Evolutionary conservation across 1,139 yeast genomes (phyloP).

Genomic region (Kodamaea fungicola): DNA sequence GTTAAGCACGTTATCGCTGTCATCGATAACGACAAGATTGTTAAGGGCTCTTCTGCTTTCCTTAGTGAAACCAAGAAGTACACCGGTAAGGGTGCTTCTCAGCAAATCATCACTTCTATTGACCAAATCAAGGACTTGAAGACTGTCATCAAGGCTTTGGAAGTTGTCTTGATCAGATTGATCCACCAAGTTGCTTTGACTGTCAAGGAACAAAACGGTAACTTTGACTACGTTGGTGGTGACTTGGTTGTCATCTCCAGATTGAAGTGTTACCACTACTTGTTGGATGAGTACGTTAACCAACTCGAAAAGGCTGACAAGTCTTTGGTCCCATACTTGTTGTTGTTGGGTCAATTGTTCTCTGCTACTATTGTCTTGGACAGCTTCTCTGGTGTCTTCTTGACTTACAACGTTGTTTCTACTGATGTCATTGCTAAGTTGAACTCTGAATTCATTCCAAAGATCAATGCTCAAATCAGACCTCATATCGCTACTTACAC

Average conservation of each 20-base stretch:
- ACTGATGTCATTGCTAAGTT: slow-evolving; percentile 44
- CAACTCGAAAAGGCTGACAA: slow-evolving; percentile 25
- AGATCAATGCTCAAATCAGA: slow-evolving; percentile 50
- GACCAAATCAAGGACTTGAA: slow-evolving; percentile 30
- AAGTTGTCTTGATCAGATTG: slow-evolving; percentile 43
- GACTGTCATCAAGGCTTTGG: slow-evolving; percentile 36
- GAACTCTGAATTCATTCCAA: slow-evolving; percentile 43
- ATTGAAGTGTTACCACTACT: slow-evolving; percentile 59
- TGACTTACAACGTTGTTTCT: slow-evolving; percentile 58
- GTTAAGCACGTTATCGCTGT: slow-evolving; percentile 34
- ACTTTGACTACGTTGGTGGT: slow-evolving; percentile 58
- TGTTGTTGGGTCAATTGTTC: slow-evolving; percentile 44
- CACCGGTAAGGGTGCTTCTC: slow-evolving; percentile 16
- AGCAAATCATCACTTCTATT: slow-evolving; percentile 24
- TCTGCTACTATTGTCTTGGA: slow-evolving; percentile 69
- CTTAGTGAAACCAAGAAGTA: slow-evolving; percentile 34
- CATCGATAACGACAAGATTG: slow-evolving; percentile 30
- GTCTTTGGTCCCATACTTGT: slow-evolving; percentile 28
- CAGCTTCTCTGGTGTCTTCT: slow-evolving; percentile 70
- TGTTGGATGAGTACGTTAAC: slow-evolving; percentile 41
- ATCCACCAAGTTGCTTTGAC: slow-evolving; percentile 44
- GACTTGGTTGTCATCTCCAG: slow-evolving; percentile 59
- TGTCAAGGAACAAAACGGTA: slow-evolving; percentile 40
- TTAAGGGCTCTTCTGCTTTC: slow-evolving; percentile 38
- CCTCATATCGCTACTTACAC: slow-evolving; percentile 76